Conservation (phyloP, 1,139 yeast genomes). For the Petasospora fabianii region DNA sequence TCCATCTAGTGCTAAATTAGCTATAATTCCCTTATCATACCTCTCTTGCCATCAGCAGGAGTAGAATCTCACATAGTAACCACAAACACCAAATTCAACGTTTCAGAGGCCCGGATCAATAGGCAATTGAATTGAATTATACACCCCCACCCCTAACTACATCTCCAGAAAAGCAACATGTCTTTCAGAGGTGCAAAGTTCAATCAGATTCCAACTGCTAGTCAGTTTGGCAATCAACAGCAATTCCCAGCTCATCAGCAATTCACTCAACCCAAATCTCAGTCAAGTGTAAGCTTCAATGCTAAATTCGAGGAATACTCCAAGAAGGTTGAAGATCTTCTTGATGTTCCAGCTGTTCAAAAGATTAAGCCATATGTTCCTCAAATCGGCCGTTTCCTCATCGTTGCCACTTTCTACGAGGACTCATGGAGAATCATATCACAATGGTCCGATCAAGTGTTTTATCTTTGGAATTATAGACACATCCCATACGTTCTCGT, state of each 20-base stretch:
- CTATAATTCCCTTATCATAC: no score
- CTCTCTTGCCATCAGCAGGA: no score
- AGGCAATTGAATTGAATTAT: no score
- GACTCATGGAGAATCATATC: slow-evolving; percentile 80
- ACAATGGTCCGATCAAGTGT: slow-evolving; percentile 92
- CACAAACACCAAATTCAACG: no score
- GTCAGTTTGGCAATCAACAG: slow-evolving; percentile 5
- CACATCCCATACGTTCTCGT: slow-evolving; percentile 78
- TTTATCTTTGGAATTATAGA: slow-evolving; percentile 76
- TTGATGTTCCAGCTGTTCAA: slow-evolving; percentile 34
- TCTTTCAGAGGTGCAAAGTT: slow-evolving; percentile 29
- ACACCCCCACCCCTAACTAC: slow-evolving; percentile 1
- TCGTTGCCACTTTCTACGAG: slow-evolving; percentile 92
- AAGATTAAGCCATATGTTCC: slow-evolving; percentile 71
- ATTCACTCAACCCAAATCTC: slow-evolving; percentile 1
- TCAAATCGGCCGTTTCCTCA: slow-evolving; percentile 80
- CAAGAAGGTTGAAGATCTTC: slow-evolving; percentile 34
- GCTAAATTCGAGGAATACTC: slow-evolving; percentile 28
- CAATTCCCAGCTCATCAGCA: slow-evolving; percentile 7
- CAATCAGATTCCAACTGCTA: slow-evolving; percentile 21
- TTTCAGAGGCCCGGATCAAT: no score
- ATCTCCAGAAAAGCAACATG: slow-evolving; percentile 4
- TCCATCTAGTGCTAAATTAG: no score
- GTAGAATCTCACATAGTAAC: no score
- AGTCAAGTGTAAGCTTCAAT: slow-evolving; percentile 8